phyloP scores from a whole-genome alignment of 441 rosid species.

The Aquilaria agallochum region DNA sequence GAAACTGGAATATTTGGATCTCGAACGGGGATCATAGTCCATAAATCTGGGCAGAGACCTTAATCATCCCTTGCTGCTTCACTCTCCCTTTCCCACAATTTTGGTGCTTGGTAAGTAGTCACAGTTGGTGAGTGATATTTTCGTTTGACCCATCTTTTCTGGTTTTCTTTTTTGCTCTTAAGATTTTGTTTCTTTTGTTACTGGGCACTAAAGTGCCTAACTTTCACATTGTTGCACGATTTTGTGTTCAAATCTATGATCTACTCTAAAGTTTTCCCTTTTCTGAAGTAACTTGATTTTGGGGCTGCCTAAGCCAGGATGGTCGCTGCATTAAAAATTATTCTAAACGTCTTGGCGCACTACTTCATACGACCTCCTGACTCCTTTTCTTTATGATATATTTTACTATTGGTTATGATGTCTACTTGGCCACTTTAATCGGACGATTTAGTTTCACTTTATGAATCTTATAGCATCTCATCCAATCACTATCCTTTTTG shows the following conservation, averaged over 20 bases:
- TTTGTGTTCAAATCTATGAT: not conserved
- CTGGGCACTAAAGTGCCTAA: no score
- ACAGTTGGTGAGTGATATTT: no score
- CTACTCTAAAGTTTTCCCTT: slow-evolving; percentile 4
- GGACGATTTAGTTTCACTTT: slow-evolving; percentile 18
- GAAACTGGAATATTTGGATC: no score
- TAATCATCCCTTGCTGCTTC: no score
- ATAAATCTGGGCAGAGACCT: no score
- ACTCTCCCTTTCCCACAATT: no score
- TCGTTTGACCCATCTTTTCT: no score
- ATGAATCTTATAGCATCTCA: slow-evolving; percentile 9
- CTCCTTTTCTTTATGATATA: slow-evolving; percentile 10
- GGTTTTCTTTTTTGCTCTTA: no score
- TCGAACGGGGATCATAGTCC: no score
- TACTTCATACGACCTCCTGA: slow-evolving; percentile 22
- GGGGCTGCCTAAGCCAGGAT: slow-evolving; percentile 20
- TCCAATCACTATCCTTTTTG: slow-evolving; percentile 10
- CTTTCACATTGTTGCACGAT: no score
- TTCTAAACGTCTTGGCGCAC: slow-evolving; percentile 12
- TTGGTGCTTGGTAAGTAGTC: no score
- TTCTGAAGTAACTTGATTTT: slow-evolving; percentile 13
- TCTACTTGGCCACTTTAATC: slow-evolving; percentile 36
- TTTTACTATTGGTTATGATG: slow-evolving; percentile 24
- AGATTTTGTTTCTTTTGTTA: no score
- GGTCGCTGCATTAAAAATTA: slow-evolving; percentile 1